Base-by-base conservation (phyloP, 805 yeast species). In the Starmerella bombi region DNA sequence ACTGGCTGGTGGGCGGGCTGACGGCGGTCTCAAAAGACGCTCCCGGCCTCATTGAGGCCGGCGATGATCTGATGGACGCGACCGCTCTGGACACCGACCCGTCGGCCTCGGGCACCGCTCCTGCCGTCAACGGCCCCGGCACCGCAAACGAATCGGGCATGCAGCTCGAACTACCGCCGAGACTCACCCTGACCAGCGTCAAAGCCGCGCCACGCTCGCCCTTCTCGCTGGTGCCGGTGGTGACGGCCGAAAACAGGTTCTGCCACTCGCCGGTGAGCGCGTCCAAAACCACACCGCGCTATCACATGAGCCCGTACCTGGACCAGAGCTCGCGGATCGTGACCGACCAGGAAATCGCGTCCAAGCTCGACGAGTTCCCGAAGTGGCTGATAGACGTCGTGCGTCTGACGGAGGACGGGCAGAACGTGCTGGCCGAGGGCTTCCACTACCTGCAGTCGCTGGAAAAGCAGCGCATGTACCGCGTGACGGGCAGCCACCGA, bases 371-470 rank as follows among this genome's bases (percentile, higher is more conserved):
- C 5, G 38, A 35, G 17, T 58, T 77, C 38, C 84, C 85, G 1
- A 32, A 38, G 2, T 80, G 86, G 86, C 61, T 77, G 21, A 51
- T 52, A 23, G 42, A 54, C 20, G 59, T 66, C 2, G 52, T 66
- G 19, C 58, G 58, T 3, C 49, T 56, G 12, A 62, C 51, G 5
- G 41, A 60, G 43, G 37, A 49, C 4, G 71, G 70, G 3, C 63
- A 70, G 3, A 51, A 62, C 25, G 44, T 53, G 2, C 55, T 66
- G 7, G 63, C 74, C 1, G 69, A 72, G 21, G 65, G 75, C 47
- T 86, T 84, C 57, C 70, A 72, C 48, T 61, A 61, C 35, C 62
- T 86, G 34, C 94, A 88, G 60, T 60, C 70, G 34, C 66, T 71
- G 22, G 96, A 86, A 56, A 74, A 74, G 47, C 67, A 66, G 15